Evolutionary conservation across 177 flowering plant genomes (phyloP).

Genomic region (Vitis hybrid): DNA sequence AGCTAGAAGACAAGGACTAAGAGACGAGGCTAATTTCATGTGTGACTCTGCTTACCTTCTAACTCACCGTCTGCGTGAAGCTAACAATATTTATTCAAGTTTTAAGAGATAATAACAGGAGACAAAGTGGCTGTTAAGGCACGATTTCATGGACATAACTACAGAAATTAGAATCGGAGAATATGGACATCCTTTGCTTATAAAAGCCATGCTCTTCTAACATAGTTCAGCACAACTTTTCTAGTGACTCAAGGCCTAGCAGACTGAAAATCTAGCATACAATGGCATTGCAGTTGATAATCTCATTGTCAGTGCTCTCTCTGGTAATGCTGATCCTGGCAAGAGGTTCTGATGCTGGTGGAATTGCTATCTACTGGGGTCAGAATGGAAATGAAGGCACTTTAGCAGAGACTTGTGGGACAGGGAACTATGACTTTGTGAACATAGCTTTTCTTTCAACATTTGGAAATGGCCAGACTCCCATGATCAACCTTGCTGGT

Average conservation of each 20-base stretch:
- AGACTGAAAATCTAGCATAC: background rate
- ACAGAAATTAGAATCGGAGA: too few relatives aligned
- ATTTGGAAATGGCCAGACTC: constrained; percentile 24
- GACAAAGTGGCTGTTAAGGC: too few relatives aligned
- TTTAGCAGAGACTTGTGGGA: constrained; percentile 20
- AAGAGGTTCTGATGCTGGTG: constrained; percentile 15
- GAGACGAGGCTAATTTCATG: too few relatives aligned
- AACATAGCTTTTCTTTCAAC: constrained; percentile 20
- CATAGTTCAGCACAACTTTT: background rate
- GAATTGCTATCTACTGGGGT: constrained; percentile 29
- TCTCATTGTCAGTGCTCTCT: constrained; percentile 3
- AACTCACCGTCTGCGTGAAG: too few relatives aligned
- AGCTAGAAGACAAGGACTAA: too few relatives aligned
- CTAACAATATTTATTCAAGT: too few relatives aligned
- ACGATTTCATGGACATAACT: too few relatives aligned
- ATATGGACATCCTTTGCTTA: too few relatives aligned
- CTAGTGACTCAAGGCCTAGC: too few relatives aligned
- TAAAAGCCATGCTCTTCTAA: too few relatives aligned
- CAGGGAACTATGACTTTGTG: constrained; percentile 20
- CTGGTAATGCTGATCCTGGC: background rate
- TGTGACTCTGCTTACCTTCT: too few relatives aligned
- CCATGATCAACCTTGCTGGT: constrained; percentile 23
- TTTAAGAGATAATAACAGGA: too few relatives aligned
- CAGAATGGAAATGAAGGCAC: constrained; percentile 29
- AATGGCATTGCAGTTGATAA: constrained; percentile 8